phyloP scores from a whole-genome alignment of 208 protist species.

The Leishmania mexicana region DNA sequence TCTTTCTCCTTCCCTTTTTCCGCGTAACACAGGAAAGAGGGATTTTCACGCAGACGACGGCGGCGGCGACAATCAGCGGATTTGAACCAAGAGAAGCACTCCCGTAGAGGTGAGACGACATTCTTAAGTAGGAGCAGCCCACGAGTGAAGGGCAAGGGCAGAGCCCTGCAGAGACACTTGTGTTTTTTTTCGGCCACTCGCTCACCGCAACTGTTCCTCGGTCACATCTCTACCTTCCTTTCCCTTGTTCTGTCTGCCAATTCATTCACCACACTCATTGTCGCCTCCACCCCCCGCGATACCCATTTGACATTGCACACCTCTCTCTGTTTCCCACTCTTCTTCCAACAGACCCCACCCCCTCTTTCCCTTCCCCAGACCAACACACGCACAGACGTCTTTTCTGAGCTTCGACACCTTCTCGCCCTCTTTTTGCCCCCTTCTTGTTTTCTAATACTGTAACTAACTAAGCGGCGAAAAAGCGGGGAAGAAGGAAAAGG shows the following conservation, averaged over 20 bases:
- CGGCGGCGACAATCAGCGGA: not conserved
- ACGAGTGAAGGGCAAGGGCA: not conserved
- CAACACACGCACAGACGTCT: not conserved
- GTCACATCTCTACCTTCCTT: not conserved
- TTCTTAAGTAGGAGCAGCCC: not conserved
- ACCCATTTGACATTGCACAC: not conserved
- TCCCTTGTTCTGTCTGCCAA: not conserved
- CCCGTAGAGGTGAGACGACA: not conserved
- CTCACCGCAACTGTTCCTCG: not conserved
- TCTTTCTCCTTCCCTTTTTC: not conserved
- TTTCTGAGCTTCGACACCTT: constrained; percentile 9
- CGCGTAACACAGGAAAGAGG: not conserved
- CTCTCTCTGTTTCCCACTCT: not conserved
- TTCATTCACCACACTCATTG: constrained; percentile 1
- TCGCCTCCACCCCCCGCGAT: too few species aligned
- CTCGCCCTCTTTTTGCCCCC: constrained; percentile 1
- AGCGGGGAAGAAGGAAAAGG: not conserved
- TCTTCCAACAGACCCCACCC: not conserved
- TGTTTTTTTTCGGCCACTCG: not conserved
- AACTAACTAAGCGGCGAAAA: not conserved
- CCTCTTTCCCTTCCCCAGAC: not conserved
- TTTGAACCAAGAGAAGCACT: not conserved
- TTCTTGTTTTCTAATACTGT: not conserved
- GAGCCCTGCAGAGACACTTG: not conserved
- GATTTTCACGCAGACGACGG: not conserved